These are phyloP conservation scores for Lolium rigidum DNA, from an alignment of 176 grass and related monocot species.

Conservation along the genomic window DNA sequence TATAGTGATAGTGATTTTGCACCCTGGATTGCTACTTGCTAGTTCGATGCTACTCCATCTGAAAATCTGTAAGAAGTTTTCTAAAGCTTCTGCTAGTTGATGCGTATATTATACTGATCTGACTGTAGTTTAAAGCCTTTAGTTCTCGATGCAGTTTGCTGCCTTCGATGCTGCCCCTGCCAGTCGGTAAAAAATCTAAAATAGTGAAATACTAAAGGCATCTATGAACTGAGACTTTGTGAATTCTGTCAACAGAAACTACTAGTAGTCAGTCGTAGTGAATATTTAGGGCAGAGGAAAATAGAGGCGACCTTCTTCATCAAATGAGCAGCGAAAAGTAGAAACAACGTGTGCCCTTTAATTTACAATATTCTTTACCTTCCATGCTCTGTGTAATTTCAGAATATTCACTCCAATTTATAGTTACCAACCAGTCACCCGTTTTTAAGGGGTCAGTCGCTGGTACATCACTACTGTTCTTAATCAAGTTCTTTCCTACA, in stretches of 20 bases:
- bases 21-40: neutral
- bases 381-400: no score
- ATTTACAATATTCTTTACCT: no score
- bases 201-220: constrained; percentile 70
- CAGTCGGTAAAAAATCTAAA: constrained; percentile 77
- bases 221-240: constrained; percentile 70
- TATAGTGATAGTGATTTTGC: neutral
- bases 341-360: no score
- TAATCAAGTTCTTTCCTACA: no score
- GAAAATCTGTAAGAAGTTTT: neutral
- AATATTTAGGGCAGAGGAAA: no score
- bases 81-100: neutral
- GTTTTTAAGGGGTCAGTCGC: no score
- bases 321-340: no score
- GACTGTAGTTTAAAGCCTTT: neutral
- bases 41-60: neutral
- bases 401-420: no score
- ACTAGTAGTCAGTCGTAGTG: constrained; percentile 42
- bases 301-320: no score
- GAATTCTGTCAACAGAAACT: constrained; percentile 60
- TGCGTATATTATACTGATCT: neutral
- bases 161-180: constrained; percentile 63
- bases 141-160: neutral
- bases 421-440: no score
- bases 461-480: no score